Percentiles rank a stretch among this genome's conserved stretches.
These are phyloP conservation scores for Dysphania ambrosioides DNA, from an alignment of 148 eudicot species.

Conservation along the genomic window DNA sequence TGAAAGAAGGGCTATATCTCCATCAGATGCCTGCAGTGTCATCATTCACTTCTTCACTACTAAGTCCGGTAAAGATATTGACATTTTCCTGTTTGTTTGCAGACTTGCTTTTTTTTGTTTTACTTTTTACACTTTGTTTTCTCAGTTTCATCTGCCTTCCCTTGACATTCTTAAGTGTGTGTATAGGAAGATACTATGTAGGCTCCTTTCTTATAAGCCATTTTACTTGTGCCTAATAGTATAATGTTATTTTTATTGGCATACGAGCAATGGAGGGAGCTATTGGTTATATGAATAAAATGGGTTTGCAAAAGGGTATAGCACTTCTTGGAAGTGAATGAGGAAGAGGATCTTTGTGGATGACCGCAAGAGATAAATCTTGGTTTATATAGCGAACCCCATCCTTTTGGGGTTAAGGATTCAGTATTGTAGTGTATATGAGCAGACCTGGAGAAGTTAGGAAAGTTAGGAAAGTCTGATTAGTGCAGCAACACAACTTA, in stretches of 20 bases:
- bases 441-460: too few relatives aligned
- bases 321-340: too few relatives aligned
- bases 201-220: neutral
- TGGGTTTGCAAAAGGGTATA: too few relatives aligned
- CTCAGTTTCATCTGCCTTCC: neutral
- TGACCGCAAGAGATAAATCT: too few relatives aligned
- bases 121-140: neutral
- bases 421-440: too few relatives aligned
- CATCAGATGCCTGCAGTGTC: conserved; percentile 58
- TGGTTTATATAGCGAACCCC: too few relatives aligned
- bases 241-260: neutral
- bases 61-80: conserved; percentile 32
- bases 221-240: neutral
- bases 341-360: too few relatives aligned
- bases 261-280: neutral
- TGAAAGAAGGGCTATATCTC: conserved; percentile 49
- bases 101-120: neutral
- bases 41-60: conserved; percentile 61
- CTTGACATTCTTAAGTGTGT: neutral
- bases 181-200: neutral
- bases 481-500: too few relatives aligned
- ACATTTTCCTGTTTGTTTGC: neutral
- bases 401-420: too few relatives aligned
- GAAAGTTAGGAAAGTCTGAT: too few relatives aligned
- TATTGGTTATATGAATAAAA: too few relatives aligned